Evolutionary conservation across 1,139 yeast genomes (phyloP).

Genomic region (Sporopachydermia cereana): DNA sequence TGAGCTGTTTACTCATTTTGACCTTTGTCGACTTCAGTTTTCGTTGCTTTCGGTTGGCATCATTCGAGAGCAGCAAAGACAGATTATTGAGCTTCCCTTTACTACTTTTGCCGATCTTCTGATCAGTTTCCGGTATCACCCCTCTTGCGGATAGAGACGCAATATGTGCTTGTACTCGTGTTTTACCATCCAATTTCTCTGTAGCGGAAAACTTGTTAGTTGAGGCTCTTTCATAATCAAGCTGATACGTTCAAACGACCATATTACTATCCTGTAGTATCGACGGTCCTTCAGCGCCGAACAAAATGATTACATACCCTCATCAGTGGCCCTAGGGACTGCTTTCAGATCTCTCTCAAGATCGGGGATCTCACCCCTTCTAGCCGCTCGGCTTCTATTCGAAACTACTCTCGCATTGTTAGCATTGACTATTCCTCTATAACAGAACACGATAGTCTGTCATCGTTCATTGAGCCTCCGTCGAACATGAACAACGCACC

Average conservation of each 20-base stretch:
- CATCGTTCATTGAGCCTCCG: too few relatives aligned
- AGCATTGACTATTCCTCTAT: too few relatives aligned
- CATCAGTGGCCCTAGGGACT: conserved; percentile 3
- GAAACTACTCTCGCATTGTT: too few relatives aligned
- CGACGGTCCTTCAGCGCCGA: too few relatives aligned
- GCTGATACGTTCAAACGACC: too few relatives aligned
- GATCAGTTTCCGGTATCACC: conserved; percentile 13
- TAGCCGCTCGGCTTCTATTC: conserved; percentile 6
- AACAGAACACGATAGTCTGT: too few relatives aligned
- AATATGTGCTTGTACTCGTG: conserved; percentile 19
- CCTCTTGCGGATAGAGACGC: conserved; percentile 22
- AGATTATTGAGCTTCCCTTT: conserved; percentile 2
- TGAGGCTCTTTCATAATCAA: neutral
- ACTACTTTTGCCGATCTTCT: conserved; percentile 6
- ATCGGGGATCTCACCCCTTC: conserved; percentile 4
- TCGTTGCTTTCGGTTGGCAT: conserved; percentile 1
- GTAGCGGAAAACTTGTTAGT: neutral
- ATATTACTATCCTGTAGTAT: too few relatives aligned
- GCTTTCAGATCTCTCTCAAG: conserved; percentile 7
- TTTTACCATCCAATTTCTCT: conserved; percentile 16
- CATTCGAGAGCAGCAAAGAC: neutral
- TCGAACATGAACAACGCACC: too few relatives aligned
- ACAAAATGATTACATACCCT: neutral
- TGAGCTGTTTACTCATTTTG: neutral
- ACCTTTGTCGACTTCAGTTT: neutral